Conservation (phyloP, 345 rosid species). For the Passiflora organensis region DNA sequence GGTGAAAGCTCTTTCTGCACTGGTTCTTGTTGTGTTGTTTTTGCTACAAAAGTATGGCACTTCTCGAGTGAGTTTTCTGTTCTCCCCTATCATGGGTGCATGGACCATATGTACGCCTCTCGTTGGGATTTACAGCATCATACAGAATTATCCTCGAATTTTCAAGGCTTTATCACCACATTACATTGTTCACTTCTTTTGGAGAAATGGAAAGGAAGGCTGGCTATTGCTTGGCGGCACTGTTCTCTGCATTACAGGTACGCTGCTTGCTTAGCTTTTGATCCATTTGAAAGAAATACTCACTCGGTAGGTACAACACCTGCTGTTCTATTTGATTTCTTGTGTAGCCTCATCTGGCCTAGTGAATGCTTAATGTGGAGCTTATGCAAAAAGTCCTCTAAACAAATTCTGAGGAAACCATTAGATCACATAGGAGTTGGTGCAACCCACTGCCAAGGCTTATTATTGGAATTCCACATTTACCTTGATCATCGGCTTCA, state of each 20-base stretch:
- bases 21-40: slow-evolving; percentile 60
- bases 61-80: slow-evolving; percentile 76
- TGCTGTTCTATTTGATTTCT: too few species aligned
- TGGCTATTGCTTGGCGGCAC: slow-evolving; percentile 83
- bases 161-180: slow-evolving; percentile 79
- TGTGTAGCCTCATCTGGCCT: too few species aligned
- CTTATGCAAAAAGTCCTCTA: too few species aligned
- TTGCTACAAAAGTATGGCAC: slow-evolving; percentile 79
- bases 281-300: too few species aligned
- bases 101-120: slow-evolving; percentile 77
- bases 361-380: too few species aligned
- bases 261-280: slow-evolving; percentile 3
- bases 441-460: too few species aligned
- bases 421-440: too few species aligned
- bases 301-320: too few species aligned
- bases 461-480: too few species aligned
- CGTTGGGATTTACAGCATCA: slow-evolving; percentile 70
- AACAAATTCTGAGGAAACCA: too few species aligned
- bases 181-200: slow-evolving; percentile 56
- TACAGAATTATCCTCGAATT: slow-evolving; percentile 55
- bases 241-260: slow-evolving; percentile 81
- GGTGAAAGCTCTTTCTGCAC: slow-evolving; percentile 69
- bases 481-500: too few species aligned
- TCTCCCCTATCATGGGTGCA: slow-evolving; percentile 78
- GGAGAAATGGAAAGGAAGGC: slow-evolving; percentile 60